Percentiles rank a stretch among this genome's conserved stretches.
Conservation (phyloP, 768 basidiomycete species). For the Tremella fuciformis region DNA sequence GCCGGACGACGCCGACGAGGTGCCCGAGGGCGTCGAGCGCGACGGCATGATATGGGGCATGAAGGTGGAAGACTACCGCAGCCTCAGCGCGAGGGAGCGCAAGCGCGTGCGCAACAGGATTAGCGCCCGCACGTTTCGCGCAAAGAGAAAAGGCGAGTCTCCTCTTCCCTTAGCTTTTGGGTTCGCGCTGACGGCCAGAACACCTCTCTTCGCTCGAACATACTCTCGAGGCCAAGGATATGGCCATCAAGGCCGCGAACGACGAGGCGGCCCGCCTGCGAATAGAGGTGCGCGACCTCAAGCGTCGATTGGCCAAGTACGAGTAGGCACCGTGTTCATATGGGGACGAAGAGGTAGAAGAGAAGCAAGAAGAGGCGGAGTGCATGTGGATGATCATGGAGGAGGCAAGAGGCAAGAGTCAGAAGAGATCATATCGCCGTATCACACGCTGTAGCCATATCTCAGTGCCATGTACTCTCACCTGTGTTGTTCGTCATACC, state of each 20-base stretch:
- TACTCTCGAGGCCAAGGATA: conserved; percentile 33
- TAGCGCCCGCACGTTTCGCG: conserved; percentile 49
- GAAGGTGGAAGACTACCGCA: conserved; percentile 47
- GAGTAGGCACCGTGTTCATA: conserved; percentile 8
- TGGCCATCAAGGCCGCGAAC: conserved; percentile 32
- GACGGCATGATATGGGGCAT: conserved; percentile 53
- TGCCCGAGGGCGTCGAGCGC: conserved; percentile 45
- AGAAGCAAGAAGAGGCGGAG: too few relatives aligned
- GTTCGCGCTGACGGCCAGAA: conserved; percentile 22
- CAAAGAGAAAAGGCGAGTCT: conserved; percentile 48
- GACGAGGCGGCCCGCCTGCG: conserved; percentile 36
- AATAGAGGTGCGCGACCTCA: conserved; percentile 33
- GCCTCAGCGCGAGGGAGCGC: conserved; percentile 44
- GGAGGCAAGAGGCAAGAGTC: too few relatives aligned
- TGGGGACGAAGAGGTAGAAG: background rate
- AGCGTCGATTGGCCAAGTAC: conserved; percentile 28
- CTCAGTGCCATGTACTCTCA: too few relatives aligned
- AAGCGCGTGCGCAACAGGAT: conserved; percentile 51
- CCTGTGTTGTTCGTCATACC: too few relatives aligned
- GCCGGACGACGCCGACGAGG: conserved; percentile 30
- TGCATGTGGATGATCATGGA: too few relatives aligned
- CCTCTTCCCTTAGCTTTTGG: background rate
- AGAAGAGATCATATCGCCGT: too few relatives aligned
- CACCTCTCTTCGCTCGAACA: conserved; percentile 37
- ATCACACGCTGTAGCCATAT: too few relatives aligned